Percentiles rank a stretch among this genome's conserved stretches.
These are phyloP conservation scores for Naganishia antarctica DNA, from an alignment of 768 basidiomycete species.

Conservation along the genomic window DNA sequence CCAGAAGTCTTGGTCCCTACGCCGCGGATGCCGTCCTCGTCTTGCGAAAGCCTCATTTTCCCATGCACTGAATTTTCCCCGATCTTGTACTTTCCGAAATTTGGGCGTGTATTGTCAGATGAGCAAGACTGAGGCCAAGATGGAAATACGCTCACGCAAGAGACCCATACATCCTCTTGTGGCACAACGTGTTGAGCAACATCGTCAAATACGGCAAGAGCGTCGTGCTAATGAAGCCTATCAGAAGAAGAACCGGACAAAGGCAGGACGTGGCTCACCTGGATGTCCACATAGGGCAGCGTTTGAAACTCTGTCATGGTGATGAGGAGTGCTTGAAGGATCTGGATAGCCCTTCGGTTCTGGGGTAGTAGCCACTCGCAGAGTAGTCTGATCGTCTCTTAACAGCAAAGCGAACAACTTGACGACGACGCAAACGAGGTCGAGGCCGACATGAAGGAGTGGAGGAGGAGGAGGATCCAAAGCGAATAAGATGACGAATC, in stretches of 20 bases:
- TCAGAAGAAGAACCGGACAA: slow-evolving; percentile 51
- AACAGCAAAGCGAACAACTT: too few relatives aligned
- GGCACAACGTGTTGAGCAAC: slow-evolving; percentile 59
- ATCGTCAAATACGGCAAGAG: slow-evolving; percentile 60
- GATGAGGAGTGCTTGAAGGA: neutral
- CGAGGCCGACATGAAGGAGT: too few relatives aligned
- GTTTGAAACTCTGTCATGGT: slow-evolving; percentile 20
- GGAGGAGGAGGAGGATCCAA: too few relatives aligned
- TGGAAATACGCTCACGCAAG: slow-evolving; percentile 52
- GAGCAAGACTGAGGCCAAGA: neutral
- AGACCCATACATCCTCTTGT: slow-evolving; percentile 67
- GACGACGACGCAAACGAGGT: too few relatives aligned
- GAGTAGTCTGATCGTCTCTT: too few relatives aligned
- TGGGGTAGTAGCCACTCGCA: too few relatives aligned
- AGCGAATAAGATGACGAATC: neutral
- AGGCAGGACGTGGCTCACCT: slow-evolving; percentile 37
- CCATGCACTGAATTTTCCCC: slow-evolving; percentile 59
- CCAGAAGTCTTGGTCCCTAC: slow-evolving; percentile 55
- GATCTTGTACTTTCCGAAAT: slow-evolving; percentile 51
- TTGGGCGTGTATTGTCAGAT: neutral
- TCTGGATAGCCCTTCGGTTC: too few relatives aligned
- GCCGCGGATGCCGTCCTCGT: slow-evolving; percentile 51
- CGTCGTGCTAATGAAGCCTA: slow-evolving; percentile 62
- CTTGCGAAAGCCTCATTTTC: slow-evolving; percentile 56
- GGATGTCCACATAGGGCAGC: slow-evolving; percentile 45